Evolutionary conservation across 257 asterid species (phyloP), one percentile per base, ranked within the genome.

Genomic region (Cynanchum wilfordii): DNA sequence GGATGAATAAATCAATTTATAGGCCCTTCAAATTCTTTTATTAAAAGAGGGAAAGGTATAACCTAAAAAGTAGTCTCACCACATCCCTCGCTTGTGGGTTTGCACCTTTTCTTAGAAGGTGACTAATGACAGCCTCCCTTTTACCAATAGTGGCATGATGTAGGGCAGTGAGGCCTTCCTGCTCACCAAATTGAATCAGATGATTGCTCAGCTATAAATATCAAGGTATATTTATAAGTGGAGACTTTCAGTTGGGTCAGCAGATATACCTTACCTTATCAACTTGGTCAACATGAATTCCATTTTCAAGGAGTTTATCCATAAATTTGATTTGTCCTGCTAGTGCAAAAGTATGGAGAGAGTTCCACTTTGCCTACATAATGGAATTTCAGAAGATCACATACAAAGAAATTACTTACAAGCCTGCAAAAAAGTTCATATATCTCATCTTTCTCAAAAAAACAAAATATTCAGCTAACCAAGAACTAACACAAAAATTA

Each of bases 121-220:
- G 98, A 85, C 97, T 91, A 29, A 89, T 89, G 66, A 89, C 96
- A 33, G 98, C 86, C 81, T 91, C 98, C 74, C 84, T 91, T 87
- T 91, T 94, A 57, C 98, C 91, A 49, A 89, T 85, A 47, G 87
- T 87, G 5, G 98, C 96, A 60, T 79, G 83, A 84, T 94, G 97
- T 80, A 94, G 88, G 25, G 98, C 95, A n/a, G 96, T 94, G 59
- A 78, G 75, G 17, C 98, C 96, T 67, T 91, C 97, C 98, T 94
- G 90, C 54, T 77, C 12, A 73, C 42, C 47, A 57, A 62, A 73
- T 40, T 58, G 55, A 58, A 47, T 73, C 27, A 42, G 75, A 63
- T 69, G 67, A 55, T 45, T 62, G 63, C 64, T 62, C 60, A 67
- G 72, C 30, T 17, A 54, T 19, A 66, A 42, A 66, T 64, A 74